Evolutionary conservation across 257 asterid genomes (phyloP).

Genomic region (Fraxinus cuspidata): DNA sequence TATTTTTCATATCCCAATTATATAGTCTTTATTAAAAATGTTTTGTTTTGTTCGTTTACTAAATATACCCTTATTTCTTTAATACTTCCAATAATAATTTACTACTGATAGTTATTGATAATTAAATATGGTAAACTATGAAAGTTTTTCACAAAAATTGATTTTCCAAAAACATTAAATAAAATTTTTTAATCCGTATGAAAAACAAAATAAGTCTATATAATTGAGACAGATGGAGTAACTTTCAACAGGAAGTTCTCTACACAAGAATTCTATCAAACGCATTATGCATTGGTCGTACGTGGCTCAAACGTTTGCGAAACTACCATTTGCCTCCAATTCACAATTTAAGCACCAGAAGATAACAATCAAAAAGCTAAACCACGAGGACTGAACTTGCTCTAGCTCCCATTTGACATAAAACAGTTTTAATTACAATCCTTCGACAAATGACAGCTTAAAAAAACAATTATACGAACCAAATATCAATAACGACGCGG

Average conservation of each 20-base stretch:
- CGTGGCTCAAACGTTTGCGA: background rate
- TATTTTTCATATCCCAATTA: too few species aligned
- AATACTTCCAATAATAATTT: too few species aligned
- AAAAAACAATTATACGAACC: background rate
- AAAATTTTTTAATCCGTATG: too few species aligned
- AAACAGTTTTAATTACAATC: background rate
- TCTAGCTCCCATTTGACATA: background rate
- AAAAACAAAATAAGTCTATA: too few species aligned
- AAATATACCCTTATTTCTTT: too few species aligned
- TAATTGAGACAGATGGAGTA: too few species aligned
- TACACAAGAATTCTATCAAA: background rate
- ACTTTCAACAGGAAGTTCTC: background rate
- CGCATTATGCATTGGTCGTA: background rate
- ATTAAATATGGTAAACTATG: too few species aligned
- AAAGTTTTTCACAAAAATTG: too few species aligned
- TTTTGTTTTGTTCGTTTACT: too few species aligned
- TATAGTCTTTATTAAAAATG: too few species aligned
- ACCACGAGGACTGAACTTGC: background rate
- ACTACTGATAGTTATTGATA: too few species aligned
- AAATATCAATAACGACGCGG: background rate
- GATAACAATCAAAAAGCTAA: background rate
- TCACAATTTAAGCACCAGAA: background rate
- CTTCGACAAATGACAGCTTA: background rate
- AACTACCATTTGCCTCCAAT: background rate
- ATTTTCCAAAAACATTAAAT: too few species aligned